Evolutionary conservation across 169 alveolate species (phyloP).

Genomic region (Ichthyophthirius multifiliis): DNA sequence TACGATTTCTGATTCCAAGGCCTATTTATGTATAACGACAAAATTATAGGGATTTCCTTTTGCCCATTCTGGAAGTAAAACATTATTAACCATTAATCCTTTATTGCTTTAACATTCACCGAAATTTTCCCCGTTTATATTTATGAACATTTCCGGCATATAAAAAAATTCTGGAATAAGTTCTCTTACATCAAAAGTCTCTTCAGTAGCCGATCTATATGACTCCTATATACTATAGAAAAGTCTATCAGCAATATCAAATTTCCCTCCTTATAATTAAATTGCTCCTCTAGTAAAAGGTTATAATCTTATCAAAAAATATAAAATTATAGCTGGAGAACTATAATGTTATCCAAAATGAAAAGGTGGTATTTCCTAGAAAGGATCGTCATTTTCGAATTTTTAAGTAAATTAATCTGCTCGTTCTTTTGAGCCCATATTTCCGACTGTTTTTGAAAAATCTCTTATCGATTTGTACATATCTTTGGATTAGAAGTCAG

Average conservation of each 20-base stretch:
- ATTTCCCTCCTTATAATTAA: slow-evolving; percentile 47
- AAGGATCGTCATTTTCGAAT: slow-evolving; percentile 47
- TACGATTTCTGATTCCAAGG: slow-evolving; percentile 95
- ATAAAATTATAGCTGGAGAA: slow-evolving; percentile 68
- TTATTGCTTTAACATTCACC: slow-evolving; percentile 53
- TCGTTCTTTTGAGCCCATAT: slow-evolving; percentile 69
- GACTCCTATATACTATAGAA: slow-evolving; percentile 62
- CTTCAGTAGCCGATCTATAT: slow-evolving; percentile 54
- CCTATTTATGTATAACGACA: slow-evolving; percentile 74
- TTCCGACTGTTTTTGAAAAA: slow-evolving; percentile 70
- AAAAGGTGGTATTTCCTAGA: slow-evolving; percentile 46
- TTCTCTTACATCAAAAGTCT: slow-evolving; percentile 78
- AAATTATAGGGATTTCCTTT: slow-evolving; percentile 63
- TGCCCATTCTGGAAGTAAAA: slow-evolving; percentile 73
- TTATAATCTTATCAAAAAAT: slow-evolving; percentile 64
- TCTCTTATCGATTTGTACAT: slow-evolving; percentile 53
- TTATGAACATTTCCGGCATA: slow-evolving; percentile 76
- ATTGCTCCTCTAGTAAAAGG: slow-evolving; percentile 56
- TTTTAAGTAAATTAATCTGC: slow-evolving; percentile 58
- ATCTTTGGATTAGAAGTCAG: slow-evolving; percentile 40
- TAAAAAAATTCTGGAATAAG: slow-evolving; percentile 76
- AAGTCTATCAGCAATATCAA: slow-evolving; percentile 76
- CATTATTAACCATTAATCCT: slow-evolving; percentile 44
- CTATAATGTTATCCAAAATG: slow-evolving; percentile 81
- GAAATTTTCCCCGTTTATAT: slow-evolving; percentile 30